Base-by-base conservation (phyloP, 208 protist genomes). In the Wallacemonas sp. region DNA sequence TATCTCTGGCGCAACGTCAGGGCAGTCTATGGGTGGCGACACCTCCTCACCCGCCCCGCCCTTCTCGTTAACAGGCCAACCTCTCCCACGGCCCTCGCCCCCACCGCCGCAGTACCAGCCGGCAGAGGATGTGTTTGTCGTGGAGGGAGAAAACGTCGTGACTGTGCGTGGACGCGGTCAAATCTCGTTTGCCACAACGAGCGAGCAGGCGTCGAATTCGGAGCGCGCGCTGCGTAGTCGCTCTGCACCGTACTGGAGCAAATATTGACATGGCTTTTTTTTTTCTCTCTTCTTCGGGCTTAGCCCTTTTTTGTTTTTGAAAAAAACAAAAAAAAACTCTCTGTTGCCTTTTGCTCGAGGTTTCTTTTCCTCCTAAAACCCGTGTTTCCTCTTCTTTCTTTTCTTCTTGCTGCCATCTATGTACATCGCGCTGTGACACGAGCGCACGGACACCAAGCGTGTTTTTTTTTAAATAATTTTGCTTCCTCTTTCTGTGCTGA, bases 261-360 rank as follows among this genome's bases (percentile, higher is more conserved):
- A 58, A 27, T 66, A 54, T 44, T 66, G 36, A 41, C 14, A 14
- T 56, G 24, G 58, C 21, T 62, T 31, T 31, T 26, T 42, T 67
- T 38, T 53, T 68, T 1, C 58, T 34, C 33, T 41, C 62, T 56
- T 31, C 53, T 47, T 41, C 9, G n/a, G n/a, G n/a, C n/a, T n/a
- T n/a, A n/a, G n/a, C n/a, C n/a, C n/a, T n/a, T n/a, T n/a, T n/a
- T n/a, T n/a, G n/a, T n/a, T n/a, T n/a, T n/a, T n/a, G n/a, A n/a
- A n/a, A n/a, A n/a, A n/a, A n/a, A n/a, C n/a, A n/a, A n/a, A n/a
- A n/a, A n/a, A n/a, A n/a, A n/a, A n/a, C n/a, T n/a, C n/a, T n/a
- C n/a, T n/a, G n/a, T n/a, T n/a, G n/a, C n/a, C n/a, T n/a, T n/a
- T n/a, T n/a, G n/a, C n/a, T n/a, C n/a, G n/a, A n/a, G n/a, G n/a